Conservation (phyloP, 1,284 basidiomycete species). For the Ustilago loliicola region DNA sequence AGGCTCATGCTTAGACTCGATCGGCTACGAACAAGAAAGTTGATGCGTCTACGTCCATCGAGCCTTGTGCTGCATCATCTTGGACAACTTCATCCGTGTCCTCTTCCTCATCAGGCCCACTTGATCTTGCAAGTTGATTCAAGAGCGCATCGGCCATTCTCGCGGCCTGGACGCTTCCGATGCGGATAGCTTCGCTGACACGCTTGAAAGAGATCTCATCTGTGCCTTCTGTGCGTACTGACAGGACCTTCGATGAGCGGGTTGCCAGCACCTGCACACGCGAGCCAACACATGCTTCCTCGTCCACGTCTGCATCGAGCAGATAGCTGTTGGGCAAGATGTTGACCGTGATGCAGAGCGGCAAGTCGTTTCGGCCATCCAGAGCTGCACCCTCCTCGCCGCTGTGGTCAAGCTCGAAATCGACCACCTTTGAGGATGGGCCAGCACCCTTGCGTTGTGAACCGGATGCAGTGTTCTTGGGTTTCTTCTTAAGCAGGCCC, state of each 20-base stretch:
- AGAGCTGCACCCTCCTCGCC: constrained; percentile 52
- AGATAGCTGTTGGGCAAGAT: constrained; percentile 54
- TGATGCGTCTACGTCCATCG: constrained; percentile 37
- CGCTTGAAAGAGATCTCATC: constrained; percentile 50
- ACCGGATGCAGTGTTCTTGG: constrained; percentile 23
- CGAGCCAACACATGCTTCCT: constrained; percentile 54
- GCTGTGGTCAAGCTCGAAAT: constrained; percentile 62
- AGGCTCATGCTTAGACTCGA: not conserved
- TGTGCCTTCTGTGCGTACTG: constrained; percentile 40
- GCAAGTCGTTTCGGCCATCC: constrained; percentile 55
- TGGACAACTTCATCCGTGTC: not conserved
- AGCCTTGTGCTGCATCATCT: constrained; percentile 13
- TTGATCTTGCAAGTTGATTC: constrained; percentile 24
- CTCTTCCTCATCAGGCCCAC: constrained; percentile 24
- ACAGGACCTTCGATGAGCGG: constrained; percentile 44
- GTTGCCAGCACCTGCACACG: constrained; percentile 56
- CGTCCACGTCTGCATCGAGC: constrained; percentile 61
- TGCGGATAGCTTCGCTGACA: constrained; percentile 41
- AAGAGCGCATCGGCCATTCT: constrained; percentile 41
- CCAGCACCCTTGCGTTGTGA: constrained; percentile 11
- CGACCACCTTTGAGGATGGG: constrained; percentile 45
- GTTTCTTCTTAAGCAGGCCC: constrained; percentile 53
- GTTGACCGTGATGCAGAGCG: constrained; percentile 64
- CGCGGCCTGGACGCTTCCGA: constrained; percentile 44
- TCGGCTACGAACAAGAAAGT: not conserved